phyloP scores from a whole-genome alignment of 1,139 yeast genomes.

The Arxiozyma telluris region DNA sequence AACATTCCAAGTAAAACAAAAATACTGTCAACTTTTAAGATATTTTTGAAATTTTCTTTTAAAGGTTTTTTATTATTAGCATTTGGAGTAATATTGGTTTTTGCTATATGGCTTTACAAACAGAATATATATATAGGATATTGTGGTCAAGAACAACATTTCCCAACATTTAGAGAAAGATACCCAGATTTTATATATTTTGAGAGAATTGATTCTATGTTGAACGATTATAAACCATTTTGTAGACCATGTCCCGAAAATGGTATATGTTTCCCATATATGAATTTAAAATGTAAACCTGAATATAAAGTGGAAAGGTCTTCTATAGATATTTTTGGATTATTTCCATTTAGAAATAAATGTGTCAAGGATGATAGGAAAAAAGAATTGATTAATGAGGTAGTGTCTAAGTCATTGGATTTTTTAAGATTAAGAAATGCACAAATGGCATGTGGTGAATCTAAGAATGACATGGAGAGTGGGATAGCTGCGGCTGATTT shows the following conservation, averaged over 20 bases:
- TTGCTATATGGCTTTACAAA: slow-evolving; percentile 54
- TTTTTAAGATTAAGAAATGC: slow-evolving; percentile 66
- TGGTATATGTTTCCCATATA: slow-evolving; percentile 59
- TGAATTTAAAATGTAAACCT: slow-evolving; percentile 57
- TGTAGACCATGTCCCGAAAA: slow-evolving; percentile 78
- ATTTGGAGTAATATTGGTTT: slow-evolving; percentile 16
- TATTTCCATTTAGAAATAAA: slow-evolving; percentile 49
- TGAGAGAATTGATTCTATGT: slow-evolving; percentile 14
- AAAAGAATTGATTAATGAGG: slow-evolving; percentile 57
- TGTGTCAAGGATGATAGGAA: slow-evolving; percentile 76
- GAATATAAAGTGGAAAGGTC: slow-evolving; percentile 54
- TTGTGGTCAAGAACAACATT: slow-evolving; percentile 48
- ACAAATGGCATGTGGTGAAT: slow-evolving; percentile 51
- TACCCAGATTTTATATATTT: slow-evolving; percentile 12
- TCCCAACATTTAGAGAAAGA: slow-evolving; percentile 23
- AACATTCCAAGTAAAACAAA: not conserved
- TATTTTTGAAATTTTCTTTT: not conserved
- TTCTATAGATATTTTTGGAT: slow-evolving; percentile 46
- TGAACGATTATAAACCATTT: slow-evolving; percentile 39
- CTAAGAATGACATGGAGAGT: slow-evolving; percentile 38
- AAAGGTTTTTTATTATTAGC: slow-evolving; percentile 9
- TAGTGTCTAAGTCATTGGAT: slow-evolving; percentile 60
- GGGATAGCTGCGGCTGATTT: slow-evolving; percentile 48
- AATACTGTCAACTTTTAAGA: not conserved
- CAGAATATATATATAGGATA: slow-evolving; percentile 53